These are phyloP conservation scores for Fusarium compactum DNA, from an alignment of 2,329 filamentous ascomycete genomes.

Conservation along the genomic window DNA sequence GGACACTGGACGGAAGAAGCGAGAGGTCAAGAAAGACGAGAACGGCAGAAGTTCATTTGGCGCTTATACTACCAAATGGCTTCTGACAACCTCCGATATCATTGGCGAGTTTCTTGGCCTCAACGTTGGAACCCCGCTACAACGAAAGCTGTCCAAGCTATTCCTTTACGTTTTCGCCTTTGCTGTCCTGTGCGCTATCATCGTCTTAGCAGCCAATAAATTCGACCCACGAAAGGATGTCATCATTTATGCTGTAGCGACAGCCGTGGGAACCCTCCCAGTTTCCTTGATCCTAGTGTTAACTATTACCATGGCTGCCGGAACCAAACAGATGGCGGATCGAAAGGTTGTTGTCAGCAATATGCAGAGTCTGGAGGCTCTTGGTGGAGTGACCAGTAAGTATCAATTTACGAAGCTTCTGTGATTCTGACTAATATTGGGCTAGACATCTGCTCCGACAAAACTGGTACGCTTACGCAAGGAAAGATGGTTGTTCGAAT, in stretches of 20 bases:
- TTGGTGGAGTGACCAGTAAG: conserved; percentile 64
- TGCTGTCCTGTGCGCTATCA: conserved; percentile 39
- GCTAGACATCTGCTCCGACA: conserved; percentile 51
- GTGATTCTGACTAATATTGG: background rate
- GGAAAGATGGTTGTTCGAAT: conserved; percentile 50
- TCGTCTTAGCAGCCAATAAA: conserved; percentile 38
- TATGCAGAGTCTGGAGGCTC: conserved; percentile 55
- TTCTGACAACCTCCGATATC: conserved; percentile 46
- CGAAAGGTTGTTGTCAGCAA: conserved; percentile 63
- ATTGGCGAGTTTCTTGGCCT: conserved; percentile 59
- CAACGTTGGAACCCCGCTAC: conserved; percentile 73
- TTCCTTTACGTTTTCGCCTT: conserved; percentile 66
- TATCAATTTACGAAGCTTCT: background rate
- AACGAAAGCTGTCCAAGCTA: conserved; percentile 75
- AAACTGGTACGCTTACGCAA: conserved; percentile 53
- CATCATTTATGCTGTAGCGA: conserved; percentile 56
- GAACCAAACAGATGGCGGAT: conserved; percentile 63
- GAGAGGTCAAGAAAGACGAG: conserved; percentile 56
- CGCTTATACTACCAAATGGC: conserved; percentile 51
- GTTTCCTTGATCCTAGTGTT: conserved; percentile 63
- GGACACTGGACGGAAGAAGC: conserved; percentile 49
- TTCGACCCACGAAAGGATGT: conserved; percentile 52
- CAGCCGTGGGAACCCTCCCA: conserved; percentile 60
- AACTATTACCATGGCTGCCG: conserved; percentile 69
- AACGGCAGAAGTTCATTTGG: conserved; percentile 53